A percentile compares a stretch with the other conserved stretches of the same genome.
Conservation (phyloP, 2,329 filamentous ascomycete species). For the Penicillium paneum region DNA sequence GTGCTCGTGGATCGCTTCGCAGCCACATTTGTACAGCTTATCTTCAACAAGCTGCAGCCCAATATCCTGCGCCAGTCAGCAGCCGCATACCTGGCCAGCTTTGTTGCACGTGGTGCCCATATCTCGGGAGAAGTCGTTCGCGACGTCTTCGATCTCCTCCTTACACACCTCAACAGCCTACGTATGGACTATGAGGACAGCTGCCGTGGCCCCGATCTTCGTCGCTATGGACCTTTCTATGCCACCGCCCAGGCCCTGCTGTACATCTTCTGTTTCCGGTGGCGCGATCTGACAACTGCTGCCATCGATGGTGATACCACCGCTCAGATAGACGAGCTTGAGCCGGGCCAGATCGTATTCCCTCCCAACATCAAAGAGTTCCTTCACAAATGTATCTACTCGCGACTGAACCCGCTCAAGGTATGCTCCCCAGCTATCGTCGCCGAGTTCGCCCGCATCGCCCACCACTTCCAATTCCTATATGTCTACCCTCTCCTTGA, state of each 20-base stretch:
- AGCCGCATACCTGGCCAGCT: slow-evolving; percentile 89
- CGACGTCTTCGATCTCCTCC: slow-evolving; percentile 75
- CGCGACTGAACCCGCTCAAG: slow-evolving; percentile 88
- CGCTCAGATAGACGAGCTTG: slow-evolving; percentile 52
- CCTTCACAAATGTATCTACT: slow-evolving; percentile 75
- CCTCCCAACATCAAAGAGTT: slow-evolving; percentile 69
- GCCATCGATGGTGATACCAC: slow-evolving; percentile 54
- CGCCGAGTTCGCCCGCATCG: slow-evolving; percentile 82
- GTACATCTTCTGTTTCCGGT: slow-evolving; percentile 97
- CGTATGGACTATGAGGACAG: slow-evolving; percentile 67
- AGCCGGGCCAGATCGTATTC: slow-evolving; percentile 73
- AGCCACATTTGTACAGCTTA: slow-evolving; percentile 69
- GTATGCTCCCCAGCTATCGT: slow-evolving; percentile 91
- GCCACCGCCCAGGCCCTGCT: slow-evolving; percentile 82
- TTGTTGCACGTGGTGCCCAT: slow-evolving; percentile 83
- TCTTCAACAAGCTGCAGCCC: slow-evolving; percentile 66
- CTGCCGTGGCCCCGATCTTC: slow-evolving; percentile 81
- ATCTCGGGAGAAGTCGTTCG: slow-evolving; percentile 74
- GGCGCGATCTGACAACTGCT: slow-evolving; percentile 77
- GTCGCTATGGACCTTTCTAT: slow-evolving; percentile 81
- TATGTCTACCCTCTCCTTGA: slow-evolving; percentile 88
- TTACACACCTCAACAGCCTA: slow-evolving; percentile 71
- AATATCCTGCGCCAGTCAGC: slow-evolving; percentile 77
- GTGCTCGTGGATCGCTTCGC: slow-evolving; percentile 79
- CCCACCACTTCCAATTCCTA: slow-evolving; percentile 79